Evolutionary conservation across 768 basidiomycete genomes (phyloP), one percentile per base, ranked within the genome.

Genomic region (Clavaria fumosa): DNA sequence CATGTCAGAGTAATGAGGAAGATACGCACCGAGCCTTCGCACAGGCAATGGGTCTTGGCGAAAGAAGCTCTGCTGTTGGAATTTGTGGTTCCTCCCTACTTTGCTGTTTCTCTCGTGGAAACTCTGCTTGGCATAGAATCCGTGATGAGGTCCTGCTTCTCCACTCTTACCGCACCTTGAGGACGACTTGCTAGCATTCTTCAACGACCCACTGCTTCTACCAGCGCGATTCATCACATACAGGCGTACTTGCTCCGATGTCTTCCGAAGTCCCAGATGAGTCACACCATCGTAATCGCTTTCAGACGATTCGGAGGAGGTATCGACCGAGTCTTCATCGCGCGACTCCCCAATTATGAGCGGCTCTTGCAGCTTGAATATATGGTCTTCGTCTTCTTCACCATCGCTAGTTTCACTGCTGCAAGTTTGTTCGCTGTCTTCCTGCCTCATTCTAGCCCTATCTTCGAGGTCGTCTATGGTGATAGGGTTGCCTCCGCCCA

Each of bases 381-480:
- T 10, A 54, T 53, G 53, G 1, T 59, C 59, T 6, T 48, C 51
- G 1, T 61, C 54, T 1, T 57, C 58, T 11, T 55, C 52, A n/a
- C 58, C 56, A 3, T 55, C 52, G 22, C 48, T 33, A 3, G 50
- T 57, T 14, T 40, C 33, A 49, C 47, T 39, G 35, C 39, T n/a
- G 38, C 37, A 32, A 19, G 46, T 43, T 1, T 41, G 45, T 6
- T 56, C 58, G 19, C 63, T 67, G 40, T 75, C 73, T 45, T 77
- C 73, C 27, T 26, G 40, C 36, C 45, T 50, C 50, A 77, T 67
- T 44, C 52, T 54, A 39, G 61, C 62, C 37, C 57, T 64, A 51
- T 78, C 77, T 32, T 58, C 66, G 15, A 82, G 47, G 54, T 85
- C 81, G 47, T 75, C 78, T 56, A 75, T 72, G n/a, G 75, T 76